These are phyloP conservation scores for Tuber borchii DNA, from an alignment of 495 filamentous ascomycete genomes.

Conservation along the genomic window DNA sequence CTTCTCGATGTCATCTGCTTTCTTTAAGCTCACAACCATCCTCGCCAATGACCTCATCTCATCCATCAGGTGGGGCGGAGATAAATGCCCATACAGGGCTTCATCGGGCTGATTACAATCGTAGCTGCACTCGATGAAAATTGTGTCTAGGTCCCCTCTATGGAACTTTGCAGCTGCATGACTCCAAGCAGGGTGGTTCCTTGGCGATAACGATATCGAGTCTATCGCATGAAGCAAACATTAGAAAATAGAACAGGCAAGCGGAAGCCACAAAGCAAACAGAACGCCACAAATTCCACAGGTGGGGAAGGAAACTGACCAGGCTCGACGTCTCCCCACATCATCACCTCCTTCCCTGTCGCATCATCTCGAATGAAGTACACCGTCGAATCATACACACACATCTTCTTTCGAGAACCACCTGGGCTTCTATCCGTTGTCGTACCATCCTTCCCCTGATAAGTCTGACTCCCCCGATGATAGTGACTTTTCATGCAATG, in stretches of 20 bases:
- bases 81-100: slow-evolving; percentile 78
- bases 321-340: slow-evolving; percentile 94
- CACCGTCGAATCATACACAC: slow-evolving; percentile 73
- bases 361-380: slow-evolving; percentile 76
- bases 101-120: slow-evolving; percentile 67
- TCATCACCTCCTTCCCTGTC: slow-evolving; percentile 68
- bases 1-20: slow-evolving; percentile 29
- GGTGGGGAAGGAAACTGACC: slow-evolving; percentile 23
- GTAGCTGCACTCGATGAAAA: slow-evolving; percentile 95
- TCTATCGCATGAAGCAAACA: slow-evolving; percentile 46
- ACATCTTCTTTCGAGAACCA: slow-evolving; percentile 46
- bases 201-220: slow-evolving; percentile 68
- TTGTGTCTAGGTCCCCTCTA: slow-evolving; percentile 59
- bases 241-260: slow-evolving; percentile 18
- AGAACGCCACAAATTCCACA: background rate
- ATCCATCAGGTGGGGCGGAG: slow-evolving; percentile 67
- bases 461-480: slow-evolving; percentile 53
- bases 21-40: slow-evolving; percentile 51
- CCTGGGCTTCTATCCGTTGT: slow-evolving; percentile 23
- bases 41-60: slow-evolving; percentile 68
- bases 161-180: slow-evolving; percentile 78
- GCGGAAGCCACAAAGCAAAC: background rate
- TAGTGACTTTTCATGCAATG: slow-evolving; percentile 68
- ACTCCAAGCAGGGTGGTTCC: slow-evolving; percentile 71
- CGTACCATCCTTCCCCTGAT: slow-evolving; percentile 34